Evolutionary conservation across 2,329 filamentous ascomycete species (phyloP).

Genomic region (Thermothelomyces thermophilus): DNA sequence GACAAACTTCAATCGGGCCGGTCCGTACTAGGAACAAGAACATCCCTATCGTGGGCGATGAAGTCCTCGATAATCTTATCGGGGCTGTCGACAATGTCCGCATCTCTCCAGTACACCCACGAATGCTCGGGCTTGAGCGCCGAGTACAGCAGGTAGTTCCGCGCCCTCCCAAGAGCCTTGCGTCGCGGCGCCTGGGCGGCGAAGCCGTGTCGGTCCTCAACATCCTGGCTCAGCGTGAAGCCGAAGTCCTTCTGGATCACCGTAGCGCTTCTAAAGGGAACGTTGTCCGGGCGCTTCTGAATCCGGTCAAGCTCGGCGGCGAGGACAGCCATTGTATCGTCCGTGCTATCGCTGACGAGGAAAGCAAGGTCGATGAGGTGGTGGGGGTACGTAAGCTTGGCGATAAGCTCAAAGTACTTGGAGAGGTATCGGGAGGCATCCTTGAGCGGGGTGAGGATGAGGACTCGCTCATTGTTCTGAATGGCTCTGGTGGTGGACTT

Average conservation of each 20-base stretch:
- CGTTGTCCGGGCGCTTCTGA: slow-evolving; percentile 70
- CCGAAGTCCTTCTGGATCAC: slow-evolving; percentile 92
- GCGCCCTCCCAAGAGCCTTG: slow-evolving; percentile 81
- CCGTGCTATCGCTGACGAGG: slow-evolving; percentile 82
- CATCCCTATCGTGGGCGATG: slow-evolving; percentile 84
- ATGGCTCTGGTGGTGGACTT: slow-evolving; percentile 72
- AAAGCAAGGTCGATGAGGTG: slow-evolving; percentile 92
- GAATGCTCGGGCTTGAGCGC: slow-evolving; percentile 89
- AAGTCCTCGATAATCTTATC: slow-evolving; percentile 88
- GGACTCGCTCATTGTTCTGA: slow-evolving; percentile 74
- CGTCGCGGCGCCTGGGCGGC: slow-evolving; percentile 82
- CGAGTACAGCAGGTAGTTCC: slow-evolving; percentile 82
- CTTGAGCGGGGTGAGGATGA: slow-evolving; percentile 88
- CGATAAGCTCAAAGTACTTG: slow-evolving; percentile 90
- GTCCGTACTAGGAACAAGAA: slow-evolving; percentile 83
- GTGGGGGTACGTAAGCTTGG: slow-evolving; percentile 87
- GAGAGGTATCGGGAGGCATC: slow-evolving; percentile 76
- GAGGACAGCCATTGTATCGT: slow-evolving; percentile 86
- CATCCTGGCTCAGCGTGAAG: slow-evolving; percentile 64
- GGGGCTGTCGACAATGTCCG: slow-evolving; percentile 90
- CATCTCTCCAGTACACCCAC: slow-evolving; percentile 98
- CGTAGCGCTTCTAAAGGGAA: slow-evolving; percentile 77
- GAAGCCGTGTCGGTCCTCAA: slow-evolving; percentile 79
- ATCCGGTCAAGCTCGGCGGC: slow-evolving; percentile 80
- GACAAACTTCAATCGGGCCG: background rate